Percentiles rank a stretch among this genome's conserved stretches.
phyloP scores from a whole-genome alignment of 2,329 filamentous ascomycete species.

The Raffaelea deltoideospora region DNA sequence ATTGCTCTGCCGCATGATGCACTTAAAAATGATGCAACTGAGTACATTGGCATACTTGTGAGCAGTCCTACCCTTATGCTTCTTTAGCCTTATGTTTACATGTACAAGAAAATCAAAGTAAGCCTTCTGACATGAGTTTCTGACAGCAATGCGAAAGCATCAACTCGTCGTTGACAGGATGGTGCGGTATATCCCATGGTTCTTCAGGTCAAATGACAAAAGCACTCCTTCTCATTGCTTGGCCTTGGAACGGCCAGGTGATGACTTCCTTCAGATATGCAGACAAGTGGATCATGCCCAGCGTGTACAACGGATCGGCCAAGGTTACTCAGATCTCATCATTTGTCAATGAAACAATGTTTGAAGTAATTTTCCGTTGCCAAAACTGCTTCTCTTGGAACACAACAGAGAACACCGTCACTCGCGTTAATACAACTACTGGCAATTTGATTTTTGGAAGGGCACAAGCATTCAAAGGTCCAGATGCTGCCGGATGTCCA shows the following conservation, averaged over 20 bases:
- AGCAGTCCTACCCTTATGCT: too few species aligned
- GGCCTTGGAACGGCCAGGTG: conserved; percentile 36
- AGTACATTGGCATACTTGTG: conserved; percentile 46
- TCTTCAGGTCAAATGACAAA: conserved; percentile 36
- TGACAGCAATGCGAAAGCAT: conserved; percentile 28
- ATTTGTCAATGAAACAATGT: conserved; percentile 40
- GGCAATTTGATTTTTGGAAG: conserved; percentile 37
- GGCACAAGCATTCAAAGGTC: conserved; percentile 32
- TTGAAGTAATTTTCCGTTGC: conserved; percentile 51
- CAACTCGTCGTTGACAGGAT: conserved; percentile 31
- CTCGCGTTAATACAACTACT: conserved; percentile 26
- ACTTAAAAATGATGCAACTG: conserved; percentile 28
- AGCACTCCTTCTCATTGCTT: conserved; percentile 41
- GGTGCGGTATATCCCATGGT: conserved; percentile 41
- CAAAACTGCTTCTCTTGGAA: conserved; percentile 39
- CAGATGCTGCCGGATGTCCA: conserved; percentile 24
- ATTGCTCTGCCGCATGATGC: conserved; percentile 36
- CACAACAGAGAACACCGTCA: conserved; percentile 25
- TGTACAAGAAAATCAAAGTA: too few species aligned
- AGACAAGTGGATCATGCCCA: conserved; percentile 42
- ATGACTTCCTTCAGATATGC: conserved; percentile 43
- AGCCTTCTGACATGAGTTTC: conserved; percentile 5
- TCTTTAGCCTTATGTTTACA: too few species aligned
- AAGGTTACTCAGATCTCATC: conserved; percentile 45
- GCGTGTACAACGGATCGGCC: conserved; percentile 41